Percentiles rank a stretch among this genome's conserved stretches.
Evolutionary conservation across 2,329 filamentous ascomycete species (phyloP).

Genomic region (Pseudocercospora pini-densiflorae): DNA sequence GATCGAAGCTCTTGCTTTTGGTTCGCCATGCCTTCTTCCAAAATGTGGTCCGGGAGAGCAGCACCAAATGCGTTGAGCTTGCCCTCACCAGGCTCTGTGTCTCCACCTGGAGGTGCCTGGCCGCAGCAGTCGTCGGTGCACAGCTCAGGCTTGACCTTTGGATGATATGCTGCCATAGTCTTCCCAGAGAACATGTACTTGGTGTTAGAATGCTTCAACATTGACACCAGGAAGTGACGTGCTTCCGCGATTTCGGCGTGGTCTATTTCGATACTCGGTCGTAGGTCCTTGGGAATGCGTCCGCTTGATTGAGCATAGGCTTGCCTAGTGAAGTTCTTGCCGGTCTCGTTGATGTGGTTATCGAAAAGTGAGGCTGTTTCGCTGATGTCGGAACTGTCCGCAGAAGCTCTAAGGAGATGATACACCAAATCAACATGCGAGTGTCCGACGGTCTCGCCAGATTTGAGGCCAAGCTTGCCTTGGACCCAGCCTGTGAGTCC

Average conservation of each 20-base stretch:
- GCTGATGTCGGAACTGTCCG: neutral
- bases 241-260: neutral
- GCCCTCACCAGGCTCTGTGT: no score
- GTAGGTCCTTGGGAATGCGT: neutral
- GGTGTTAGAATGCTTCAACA: neutral
- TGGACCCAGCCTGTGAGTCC: neutral
- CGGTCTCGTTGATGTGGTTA: neutral
- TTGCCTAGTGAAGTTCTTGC: neutral
- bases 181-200: slow-evolving; percentile 2
- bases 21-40: no score
- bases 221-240: neutral
- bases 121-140: neutral
- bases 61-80: no score
- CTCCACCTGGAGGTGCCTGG: neutral
- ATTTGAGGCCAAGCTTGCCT: neutral
- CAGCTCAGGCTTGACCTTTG: neutral
- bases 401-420: neutral
- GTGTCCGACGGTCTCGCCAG: neutral
- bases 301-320: neutral
- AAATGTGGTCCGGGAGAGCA: no score
- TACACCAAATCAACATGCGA: neutral
- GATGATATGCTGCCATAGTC: neutral
- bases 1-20: no score
- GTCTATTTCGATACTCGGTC: neutral
- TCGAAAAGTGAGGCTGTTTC: neutral